Conservation (phyloP, 805 yeast genomes). For the Metschnikowia bowlesiae region DNA sequence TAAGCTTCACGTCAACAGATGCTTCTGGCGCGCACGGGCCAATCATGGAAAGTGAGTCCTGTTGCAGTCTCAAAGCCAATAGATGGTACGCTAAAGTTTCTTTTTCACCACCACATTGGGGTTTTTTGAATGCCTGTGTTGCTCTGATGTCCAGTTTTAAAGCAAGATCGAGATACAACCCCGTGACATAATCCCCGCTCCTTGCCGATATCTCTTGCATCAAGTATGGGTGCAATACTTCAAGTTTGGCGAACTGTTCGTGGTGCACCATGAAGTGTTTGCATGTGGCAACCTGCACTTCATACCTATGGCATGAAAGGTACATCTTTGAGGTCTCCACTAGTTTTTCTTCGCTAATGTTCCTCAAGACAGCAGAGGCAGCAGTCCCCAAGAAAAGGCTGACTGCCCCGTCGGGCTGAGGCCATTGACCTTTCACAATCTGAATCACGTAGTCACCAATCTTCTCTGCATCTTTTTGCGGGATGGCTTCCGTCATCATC, state of each 20-base stretch:
- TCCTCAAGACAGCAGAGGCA: slow-evolving; percentile 14
- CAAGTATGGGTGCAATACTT: slow-evolving; percentile 2
- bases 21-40: not conserved
- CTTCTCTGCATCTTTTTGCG: not conserved
- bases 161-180: not conserved
- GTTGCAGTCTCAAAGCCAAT: not conserved
- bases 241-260: not conserved
- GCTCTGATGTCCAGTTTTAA: not conserved
- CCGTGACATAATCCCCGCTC: not conserved
- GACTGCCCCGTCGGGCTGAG: slow-evolving; percentile 9
- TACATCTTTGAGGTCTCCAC: not conserved
- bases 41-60: not conserved
- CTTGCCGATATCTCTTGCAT: not conserved
- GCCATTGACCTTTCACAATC: not conserved
- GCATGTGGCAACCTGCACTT: slow-evolving; percentile 7
- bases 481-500: not conserved
- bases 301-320: not conserved
- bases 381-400: slow-evolving; percentile 35
- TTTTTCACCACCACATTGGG: not conserved
- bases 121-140: not conserved
- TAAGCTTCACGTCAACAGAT: not conserved
- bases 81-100: not conserved
- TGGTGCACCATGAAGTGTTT: slow-evolving; percentile 2
- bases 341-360: slow-evolving; percentile 11
- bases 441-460: not conserved